Conservation (phyloP, 306 rosid genomes). For the Cucumis sativus region Cucumber_9930_V3 NC_026658.2:3049001-3049500, state of each 20-base stretch:
- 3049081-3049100: slow-evolving; percentile 7
- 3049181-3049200: background rate
- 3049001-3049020: background rate
- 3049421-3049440: too few relatives aligned
- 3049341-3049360: too few relatives aligned
- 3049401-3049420: too few relatives aligned
- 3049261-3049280: background rate
- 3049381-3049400: too few relatives aligned
- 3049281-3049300: too few relatives aligned
- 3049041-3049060: background rate
- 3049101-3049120: background rate
- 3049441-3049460: too few relatives aligned
- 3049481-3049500: too few relatives aligned
- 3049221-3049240: background rate
- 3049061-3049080: background rate
- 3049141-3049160: background rate
- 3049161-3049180: background rate
- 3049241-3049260: background rate
- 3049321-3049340: too few relatives aligned
- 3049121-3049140: background rate
- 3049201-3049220: background rate
- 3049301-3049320: too few relatives aligned
- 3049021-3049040: slow-evolving; percentile 1
- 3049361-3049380: too few relatives aligned
- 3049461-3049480: too few relatives aligned